Conservation (phyloP, 1,139 yeast genomes). For the Blastobotrys arbuscula region DNA sequence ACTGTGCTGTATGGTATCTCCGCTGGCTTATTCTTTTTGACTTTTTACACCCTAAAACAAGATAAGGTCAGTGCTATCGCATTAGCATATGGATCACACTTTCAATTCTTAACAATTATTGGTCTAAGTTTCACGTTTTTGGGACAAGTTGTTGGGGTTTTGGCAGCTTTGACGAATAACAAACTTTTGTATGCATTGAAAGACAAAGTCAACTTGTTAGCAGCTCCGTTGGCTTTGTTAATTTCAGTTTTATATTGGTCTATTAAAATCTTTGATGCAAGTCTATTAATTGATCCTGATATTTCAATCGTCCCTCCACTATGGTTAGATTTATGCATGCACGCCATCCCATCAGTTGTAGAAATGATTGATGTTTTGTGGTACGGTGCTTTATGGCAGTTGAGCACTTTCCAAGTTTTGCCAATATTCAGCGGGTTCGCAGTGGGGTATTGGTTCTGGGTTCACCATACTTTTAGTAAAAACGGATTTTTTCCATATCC, state of each 20-base stretch:
- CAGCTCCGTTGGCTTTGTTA: constrained; percentile 32
- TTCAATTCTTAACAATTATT: constrained; percentile 32
- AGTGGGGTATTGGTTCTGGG: constrained; percentile 33
- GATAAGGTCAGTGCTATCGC: constrained; percentile 11
- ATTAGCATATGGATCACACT: constrained; percentile 21
- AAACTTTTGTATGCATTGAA: constrained; percentile 19
- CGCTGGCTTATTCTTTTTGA: constrained; percentile 10
- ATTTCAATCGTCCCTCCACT: constrained; percentile 22
- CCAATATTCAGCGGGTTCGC: constrained; percentile 21
- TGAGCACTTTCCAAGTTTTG: constrained; percentile 19
- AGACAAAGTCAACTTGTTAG: constrained; percentile 22
- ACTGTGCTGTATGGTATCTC: constrained; percentile 10
- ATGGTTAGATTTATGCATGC: constrained; percentile 29
- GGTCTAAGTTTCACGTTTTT: constrained; percentile 25
- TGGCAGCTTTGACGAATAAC: constrained; percentile 24
- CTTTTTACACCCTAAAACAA: constrained; percentile 9
- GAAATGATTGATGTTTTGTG: constrained; percentile 26
- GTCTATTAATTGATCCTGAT: constrained; percentile 27
- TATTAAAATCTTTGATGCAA: constrained; percentile 24
- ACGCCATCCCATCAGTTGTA: constrained; percentile 29
- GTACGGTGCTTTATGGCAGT: constrained; percentile 24
- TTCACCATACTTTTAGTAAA: constrained; percentile 24
- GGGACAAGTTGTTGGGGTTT: constrained; percentile 26
- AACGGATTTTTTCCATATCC: constrained; percentile 36
- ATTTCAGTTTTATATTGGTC: constrained; percentile 33